Evolutionary conservation across 768 basidiomycete genomes (phyloP), one percentile per base, ranked within the genome.

Genomic region (Tephrocybe rancida): DNA sequence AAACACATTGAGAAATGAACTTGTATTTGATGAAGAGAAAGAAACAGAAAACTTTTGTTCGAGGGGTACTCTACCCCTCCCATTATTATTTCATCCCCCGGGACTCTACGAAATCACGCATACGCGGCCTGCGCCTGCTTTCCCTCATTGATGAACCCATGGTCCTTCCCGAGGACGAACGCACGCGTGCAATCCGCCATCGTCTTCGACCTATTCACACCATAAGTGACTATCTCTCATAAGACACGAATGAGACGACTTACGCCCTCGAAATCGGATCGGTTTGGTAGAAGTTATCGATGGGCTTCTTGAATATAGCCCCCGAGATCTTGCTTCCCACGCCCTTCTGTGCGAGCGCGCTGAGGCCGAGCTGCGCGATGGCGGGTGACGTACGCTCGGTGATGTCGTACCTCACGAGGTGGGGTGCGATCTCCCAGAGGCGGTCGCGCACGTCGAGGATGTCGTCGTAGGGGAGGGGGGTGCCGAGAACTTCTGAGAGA

Each of bases 381-480:
- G 90, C 90, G 1, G 70, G 58, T 2, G 92, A 93, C 1, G 90
- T 92, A 21, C 70, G 75, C 73, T 98, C 97, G 13, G 85, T 77
- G 39, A 76, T 73, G 61, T 95, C 94, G 66, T 95, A 95, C 58
- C 93, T 80, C 32, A 96, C 85, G 24, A 98, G 76, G 1, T 92
- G 80, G 1, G 97, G 97, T 19, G 92, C 90, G 58, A 99, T 86
- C 67, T 96, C 95, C 96, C 96, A 98, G 83, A 98, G 84, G 30
- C 97, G 84, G 64, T 98, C 94, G 32, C 95, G 84, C 41, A 99
- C 75, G 42, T 79, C 75, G 5, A 95, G 73, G 11, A 91, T 80
- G 61, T 95, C 90, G 61, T 97, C 94, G 65, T 99, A 99, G 0
- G 94, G 92, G 46, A 98, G 68, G 16, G 91, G 86, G 0, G 71